Base-by-base conservation (phyloP, 768 basidiomycete genomes). In the Phaffia tasmanica region DNA sequence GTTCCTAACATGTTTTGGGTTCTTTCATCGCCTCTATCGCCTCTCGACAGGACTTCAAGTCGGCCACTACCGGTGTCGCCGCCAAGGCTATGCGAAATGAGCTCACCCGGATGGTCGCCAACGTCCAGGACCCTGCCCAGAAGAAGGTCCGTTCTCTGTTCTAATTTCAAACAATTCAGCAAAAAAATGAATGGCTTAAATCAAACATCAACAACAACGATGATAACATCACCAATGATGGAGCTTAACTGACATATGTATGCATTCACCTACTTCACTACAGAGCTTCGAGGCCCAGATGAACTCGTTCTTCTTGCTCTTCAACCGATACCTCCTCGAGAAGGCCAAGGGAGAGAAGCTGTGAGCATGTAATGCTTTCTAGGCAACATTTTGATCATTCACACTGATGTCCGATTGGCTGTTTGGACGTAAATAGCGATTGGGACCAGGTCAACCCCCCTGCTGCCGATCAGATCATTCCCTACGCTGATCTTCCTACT, bases 41-140 rank as follows among this genome's bases (percentile, higher is more conserved):
- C 57, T 27, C 15, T 62, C 47, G 30, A 56, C 57, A 76, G 75
- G 76, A 97, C 79, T 94, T 94, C 84, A 92, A 93, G 81, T 93
- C 90, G n/a, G 94, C 94, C 70, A 93, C 84, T 47, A 92, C 90
- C 63, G 90, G 89, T 71, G 86, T 92, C 71, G 87, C 89, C 30
- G 87, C 89, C 71, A 97, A 95, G 81, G 82, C 91, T 64, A 97
- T 97, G 94, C 86, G 91, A 81, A 95, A 97, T 76, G 95, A 98
- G 81, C 86, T 99, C 79, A 87, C 87, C 77, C 84, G 84, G 74
- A 88, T 99, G 82, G 90, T 97, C 74, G 80, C 82, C 75, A 86
- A 86, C 69, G 88, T 94, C 75, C 81, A 84, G 70, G 88, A 97
- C 70, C 81, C 83, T 35, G 75, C 81, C 50, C 86, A 87, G 64